Evolutionary conservation across 352 stramenopile genomes (phyloP).

Genomic region (Thraustochytrium striatum): DNA sequence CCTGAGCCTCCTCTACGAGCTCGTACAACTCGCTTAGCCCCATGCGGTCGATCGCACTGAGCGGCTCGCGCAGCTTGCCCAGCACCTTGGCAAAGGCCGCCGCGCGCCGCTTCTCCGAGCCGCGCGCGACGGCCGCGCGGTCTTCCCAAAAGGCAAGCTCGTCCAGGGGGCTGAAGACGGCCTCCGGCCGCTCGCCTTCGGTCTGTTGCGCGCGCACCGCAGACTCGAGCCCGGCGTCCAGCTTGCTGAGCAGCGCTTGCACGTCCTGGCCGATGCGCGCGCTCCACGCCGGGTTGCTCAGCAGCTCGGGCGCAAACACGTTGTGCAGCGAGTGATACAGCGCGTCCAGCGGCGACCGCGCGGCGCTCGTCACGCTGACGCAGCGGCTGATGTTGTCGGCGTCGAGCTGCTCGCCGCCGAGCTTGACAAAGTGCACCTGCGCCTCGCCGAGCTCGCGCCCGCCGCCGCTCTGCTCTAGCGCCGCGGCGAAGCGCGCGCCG

Average conservation of each 20-base stretch:
- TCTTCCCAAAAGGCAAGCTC: slow-evolving; percentile 36
- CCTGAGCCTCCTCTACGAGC: slow-evolving; percentile 73
- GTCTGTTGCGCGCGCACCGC: slow-evolving; percentile 53
- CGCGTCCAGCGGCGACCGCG: slow-evolving; percentile 61
- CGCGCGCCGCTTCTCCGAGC: not conserved
- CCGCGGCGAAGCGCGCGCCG: not conserved
- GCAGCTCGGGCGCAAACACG: slow-evolving; percentile 70
- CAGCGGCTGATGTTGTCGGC: slow-evolving; percentile 68
- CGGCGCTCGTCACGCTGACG: slow-evolving; percentile 62
- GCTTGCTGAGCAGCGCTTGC: slow-evolving; percentile 69
- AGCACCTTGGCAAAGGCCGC: slow-evolving; percentile 20
- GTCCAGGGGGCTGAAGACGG: slow-evolving; percentile 5
- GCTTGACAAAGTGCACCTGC: slow-evolving; percentile 66
- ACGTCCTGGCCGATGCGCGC: slow-evolving; percentile 68
- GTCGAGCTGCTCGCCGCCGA: slow-evolving; percentile 59
- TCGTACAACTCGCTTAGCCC: too few relatives aligned
- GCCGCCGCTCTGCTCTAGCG: slow-evolving; percentile 48
- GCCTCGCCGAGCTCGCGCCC: slow-evolving; percentile 51
- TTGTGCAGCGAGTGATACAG: slow-evolving; percentile 73
- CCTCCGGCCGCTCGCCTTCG: not conserved
- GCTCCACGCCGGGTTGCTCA: slow-evolving; percentile 60
- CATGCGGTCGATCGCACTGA: slow-evolving; percentile 71
- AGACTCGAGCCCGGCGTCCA: slow-evolving; percentile 64
- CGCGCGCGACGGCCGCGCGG: slow-evolving; percentile 18
- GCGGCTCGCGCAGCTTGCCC: slow-evolving; percentile 28